phyloP scores from a whole-genome alignment of 129 eudicot species.

The Chrysanthemum lavandulifolium region DNA sequence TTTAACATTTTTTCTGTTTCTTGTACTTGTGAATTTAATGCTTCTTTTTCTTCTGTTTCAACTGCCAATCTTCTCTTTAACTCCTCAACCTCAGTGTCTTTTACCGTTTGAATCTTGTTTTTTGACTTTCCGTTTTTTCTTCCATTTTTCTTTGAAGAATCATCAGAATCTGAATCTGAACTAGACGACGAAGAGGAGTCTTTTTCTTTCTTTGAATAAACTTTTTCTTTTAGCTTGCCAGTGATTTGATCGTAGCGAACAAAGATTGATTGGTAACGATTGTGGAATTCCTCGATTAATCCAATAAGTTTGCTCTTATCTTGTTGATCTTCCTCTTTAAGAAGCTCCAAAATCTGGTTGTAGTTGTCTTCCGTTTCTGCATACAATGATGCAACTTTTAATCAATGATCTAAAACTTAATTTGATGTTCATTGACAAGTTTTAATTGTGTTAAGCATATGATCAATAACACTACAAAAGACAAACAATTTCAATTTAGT shows the following conservation, averaged over 20 bases:
- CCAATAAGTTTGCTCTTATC: conserved; percentile 44
- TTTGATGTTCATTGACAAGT: not conserved
- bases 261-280: conserved; percentile 66
- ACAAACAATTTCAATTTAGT: too few relatives aligned
- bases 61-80: conserved; percentile 47
- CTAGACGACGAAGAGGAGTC: conserved; percentile 64
- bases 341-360: conserved; percentile 50
- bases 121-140: conserved; percentile 45
- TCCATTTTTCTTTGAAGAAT: conserved; percentile 41
- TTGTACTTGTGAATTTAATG: conserved; percentile 33
- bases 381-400: not conserved
- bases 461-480: too few relatives aligned
- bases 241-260: conserved; percentile 68
- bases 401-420: conserved; percentile 1
- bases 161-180: conserved; percentile 70
- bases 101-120: conserved; percentile 31
- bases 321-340: conserved; percentile 45
- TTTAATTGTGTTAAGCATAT: not conserved
- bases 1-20: conserved; percentile 44
- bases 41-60: conserved; percentile 55
- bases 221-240: conserved; percentile 63
- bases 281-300: conserved; percentile 66
- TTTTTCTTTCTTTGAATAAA: conserved; percentile 42
- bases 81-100: conserved; percentile 47
- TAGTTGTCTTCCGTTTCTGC: conserved; percentile 71